phyloP scores from a whole-genome alignment of 2,329 filamentous ascomycete species.

The Stenocarpella maydis region DNA sequence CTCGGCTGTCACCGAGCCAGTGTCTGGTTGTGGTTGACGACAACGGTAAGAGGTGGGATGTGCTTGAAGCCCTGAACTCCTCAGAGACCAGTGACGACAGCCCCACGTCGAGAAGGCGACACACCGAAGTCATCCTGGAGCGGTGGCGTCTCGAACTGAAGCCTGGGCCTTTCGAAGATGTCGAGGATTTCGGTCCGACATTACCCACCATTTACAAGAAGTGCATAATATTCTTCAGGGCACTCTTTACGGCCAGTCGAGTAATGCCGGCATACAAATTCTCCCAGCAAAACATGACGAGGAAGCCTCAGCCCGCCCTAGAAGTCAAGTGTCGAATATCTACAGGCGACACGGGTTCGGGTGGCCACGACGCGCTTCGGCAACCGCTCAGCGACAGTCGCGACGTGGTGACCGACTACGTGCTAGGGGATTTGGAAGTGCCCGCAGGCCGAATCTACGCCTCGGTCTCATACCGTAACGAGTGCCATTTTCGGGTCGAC shows the following conservation, averaged over 20 bases:
- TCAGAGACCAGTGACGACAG: conserved; percentile 62
- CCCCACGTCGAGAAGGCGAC: conserved; percentile 52
- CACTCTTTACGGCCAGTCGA: conserved; percentile 82
- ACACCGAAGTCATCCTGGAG: conserved; percentile 84
- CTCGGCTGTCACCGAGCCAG: conserved; percentile 81
- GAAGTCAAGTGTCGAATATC: conserved; percentile 83
- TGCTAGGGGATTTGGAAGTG: conserved; percentile 85
- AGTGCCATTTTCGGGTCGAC: conserved; percentile 90
- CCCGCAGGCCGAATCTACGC: conserved; percentile 86
- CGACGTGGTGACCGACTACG: conserved; percentile 76
- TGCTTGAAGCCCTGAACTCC: conserved; percentile 79
- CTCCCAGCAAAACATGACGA: conserved; percentile 74
- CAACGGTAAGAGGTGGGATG: conserved; percentile 91
- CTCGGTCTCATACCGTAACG: conserved; percentile 83
- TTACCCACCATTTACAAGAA: conserved; percentile 96
- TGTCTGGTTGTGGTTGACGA: conserved; percentile 89
- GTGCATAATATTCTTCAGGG: conserved; percentile 92
- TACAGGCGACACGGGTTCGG: conserved; percentile 63
- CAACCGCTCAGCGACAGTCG: conserved; percentile 73
- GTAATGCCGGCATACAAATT: conserved; percentile 89
- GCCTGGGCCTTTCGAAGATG: conserved; percentile 57
- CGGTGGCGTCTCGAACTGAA: conserved; percentile 89
- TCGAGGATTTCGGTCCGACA: conserved; percentile 66
- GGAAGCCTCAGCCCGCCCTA: conserved; percentile 72
- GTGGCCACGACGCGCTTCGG: conserved; percentile 73